Conservation (phyloP, 73 alveolate species). For the Symbiodinium natans region DNA sequence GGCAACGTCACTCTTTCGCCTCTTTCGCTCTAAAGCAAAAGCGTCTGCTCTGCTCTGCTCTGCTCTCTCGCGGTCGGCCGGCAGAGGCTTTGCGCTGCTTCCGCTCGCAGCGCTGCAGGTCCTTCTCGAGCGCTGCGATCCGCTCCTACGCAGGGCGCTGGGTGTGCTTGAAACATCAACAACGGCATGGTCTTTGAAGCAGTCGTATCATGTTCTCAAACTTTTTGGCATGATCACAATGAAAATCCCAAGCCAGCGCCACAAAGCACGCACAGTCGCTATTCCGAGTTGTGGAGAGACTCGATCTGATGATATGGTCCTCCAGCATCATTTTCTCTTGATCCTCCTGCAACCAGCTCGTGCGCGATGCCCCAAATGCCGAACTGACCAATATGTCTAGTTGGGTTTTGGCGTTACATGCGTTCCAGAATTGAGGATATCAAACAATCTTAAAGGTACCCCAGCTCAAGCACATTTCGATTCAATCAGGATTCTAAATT, state of each 20-base stretch:
- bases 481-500: no score
- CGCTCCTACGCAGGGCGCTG: neutral
- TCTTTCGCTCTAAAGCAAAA: no score
- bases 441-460: no score
- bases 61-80: no score
- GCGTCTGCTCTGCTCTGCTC: no score
- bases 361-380: no score
- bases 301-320: neutral
- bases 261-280: neutral
- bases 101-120: conserved; percentile 60
- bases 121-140: neutral
- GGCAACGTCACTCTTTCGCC: no score
- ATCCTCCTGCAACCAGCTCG: neutral
- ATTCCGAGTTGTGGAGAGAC: neutral
- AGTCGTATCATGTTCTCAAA: neutral
- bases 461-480: no score
- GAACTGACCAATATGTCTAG: no score
- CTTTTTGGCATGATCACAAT: neutral
- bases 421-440: no score
- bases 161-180: neutral
- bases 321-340: neutral
- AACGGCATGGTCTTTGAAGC: neutral
- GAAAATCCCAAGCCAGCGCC: neutral
- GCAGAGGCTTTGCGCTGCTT: conserved; percentile 44
- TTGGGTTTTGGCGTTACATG: no score